Base-by-base conservation (phyloP, 306 rosid species). In the Trifolium fragiferum region DNA sequence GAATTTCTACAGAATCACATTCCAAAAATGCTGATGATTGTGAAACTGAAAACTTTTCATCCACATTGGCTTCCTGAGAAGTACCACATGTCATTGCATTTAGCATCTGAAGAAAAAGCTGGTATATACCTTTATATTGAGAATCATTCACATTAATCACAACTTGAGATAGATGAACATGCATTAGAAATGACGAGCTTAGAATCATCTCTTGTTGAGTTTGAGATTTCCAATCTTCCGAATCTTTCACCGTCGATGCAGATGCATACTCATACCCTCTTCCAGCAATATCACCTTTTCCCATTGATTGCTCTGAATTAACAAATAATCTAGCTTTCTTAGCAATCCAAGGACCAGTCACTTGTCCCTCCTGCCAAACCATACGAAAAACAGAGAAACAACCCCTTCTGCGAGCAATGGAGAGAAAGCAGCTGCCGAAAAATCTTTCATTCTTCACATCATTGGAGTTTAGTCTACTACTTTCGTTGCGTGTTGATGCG, bases 281-380 rank as follows among this genome's bases (percentile, higher is more conserved):
- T 51, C 92, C 84, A 4, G 80, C 80, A 87, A 76, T 76, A 78
- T 88, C 87, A 79, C 79, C 80, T 72, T 83, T 76, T 72, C 87
- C 85, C 82, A 77, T 83, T 76, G 91, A 82, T 71, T 87, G 91
- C 78, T 84, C 95, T 72, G 84, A 81, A 62, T 82, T 78, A 76
- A 89, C 95, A 41, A 94, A 80, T 70, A 78, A 73, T 84, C 87
- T 90, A 46, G 98, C 98, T 81, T 87, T 91, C 82, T 86, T 84
- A 55, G 90, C 92, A 66, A 94, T 85, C 98, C 96, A 94, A 68
- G 95, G 88, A 76, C 98, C 98, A 81, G 97, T 91, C 67, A 90
- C 89, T 76, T 62, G 72, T 76, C 96, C 96, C 79, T 83, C 89
- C 84, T 90, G 98, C 92, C 96, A 87, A 82, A 81, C 79, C 83